Base-by-base conservation (phyloP, 495 filamentous ascomycete genomes). In the Apiosordaria backusii region DNA sequence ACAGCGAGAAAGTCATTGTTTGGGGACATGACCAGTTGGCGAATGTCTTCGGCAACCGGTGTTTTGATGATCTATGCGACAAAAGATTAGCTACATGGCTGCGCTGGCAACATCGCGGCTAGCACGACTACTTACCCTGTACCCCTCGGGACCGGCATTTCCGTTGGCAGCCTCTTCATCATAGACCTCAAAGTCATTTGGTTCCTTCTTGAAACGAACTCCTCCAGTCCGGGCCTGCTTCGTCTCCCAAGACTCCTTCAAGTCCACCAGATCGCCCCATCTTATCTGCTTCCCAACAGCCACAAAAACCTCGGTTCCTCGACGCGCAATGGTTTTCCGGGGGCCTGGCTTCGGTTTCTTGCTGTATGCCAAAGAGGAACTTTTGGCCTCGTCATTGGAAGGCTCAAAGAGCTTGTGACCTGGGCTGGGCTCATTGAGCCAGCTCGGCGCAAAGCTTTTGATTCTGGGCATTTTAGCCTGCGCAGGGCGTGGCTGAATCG, bases 201-300 rank as follows among this genome's bases (percentile, higher is more conserved):
- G 65, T 61, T 80, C 76, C 26, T 68, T 74, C 60, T 77, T 78
- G 63, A 75, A 65, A 9, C 69, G 75, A 24, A 63, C 18, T 15
- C 61, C 29, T 15, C 57, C 19, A 18, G 63, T 58, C 57, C 69
- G 50, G 45, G 71, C 61, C 68, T 72, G 69, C 60, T 68, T 67
- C 6, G 80, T 71, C 66, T 81, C 84, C 83, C 86, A 91, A 70
- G 86, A 81, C 69, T 92, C 87, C 76, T 92, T 93, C 62, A 97
- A 76, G 65, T 84, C 81, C 50, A 83, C 83, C 9, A 97, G 80
- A 76, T 93, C 89, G 6, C 89, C 87, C 93, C 93, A 97, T 72
- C 92, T 83, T 50, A 97, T 90, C 75, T 96, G 87, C 68, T 89
- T 94, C 27, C 91, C 92, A 15, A 90, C 87, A 16, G 91, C 92